phyloP scores from a whole-genome alignment of 1,284 basidiomycete genomes.

The Irpex sp. region DNA sequence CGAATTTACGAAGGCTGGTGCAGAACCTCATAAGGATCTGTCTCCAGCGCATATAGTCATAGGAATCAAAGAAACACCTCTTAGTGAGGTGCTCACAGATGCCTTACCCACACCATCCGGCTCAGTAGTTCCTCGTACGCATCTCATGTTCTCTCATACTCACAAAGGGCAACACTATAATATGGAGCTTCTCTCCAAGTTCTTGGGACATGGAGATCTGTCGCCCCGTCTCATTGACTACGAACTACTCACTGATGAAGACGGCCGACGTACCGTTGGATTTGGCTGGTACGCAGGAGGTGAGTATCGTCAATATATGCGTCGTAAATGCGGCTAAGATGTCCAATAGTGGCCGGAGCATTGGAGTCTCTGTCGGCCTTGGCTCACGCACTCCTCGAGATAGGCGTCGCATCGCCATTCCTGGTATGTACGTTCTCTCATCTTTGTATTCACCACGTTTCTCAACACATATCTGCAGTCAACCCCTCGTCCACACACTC shows the following conservation, averaged over 20 bases:
- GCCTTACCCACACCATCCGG: slow-evolving; percentile 26
- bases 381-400: slow-evolving; percentile 73
- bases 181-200: slow-evolving; percentile 69
- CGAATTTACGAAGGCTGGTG: slow-evolving; percentile 62
- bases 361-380: slow-evolving; percentile 79
- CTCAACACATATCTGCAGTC: too few relatives aligned
- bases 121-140: slow-evolving; percentile 44
- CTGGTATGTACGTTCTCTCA: slow-evolving; percentile 41
- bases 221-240: slow-evolving; percentile 74
- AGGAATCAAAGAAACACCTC: slow-evolving; percentile 86
- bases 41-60: slow-evolving; percentile 69
- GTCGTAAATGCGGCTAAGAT: neutral
- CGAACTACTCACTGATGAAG: slow-evolving; percentile 66
- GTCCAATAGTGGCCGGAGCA: slow-evolving; percentile 67
- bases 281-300: slow-evolving; percentile 90
- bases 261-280: slow-evolving; percentile 76
- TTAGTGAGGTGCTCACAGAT: slow-evolving; percentile 53
- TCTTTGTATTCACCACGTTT: too few relatives aligned
- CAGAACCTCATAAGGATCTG: slow-evolving; percentile 57
- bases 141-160: slow-evolving; percentile 90
- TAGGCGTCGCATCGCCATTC: slow-evolving; percentile 80
- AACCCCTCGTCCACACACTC: slow-evolving; percentile 78
- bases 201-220: slow-evolving; percentile 37
- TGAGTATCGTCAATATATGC: slow-evolving; percentile 31
- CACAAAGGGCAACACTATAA: slow-evolving; percentile 87